Evolutionary conservation across 1,284 basidiomycete species (phyloP), one percentile per base, ranked within the genome.

Genomic region (Spongispora temasekensis): DNA sequence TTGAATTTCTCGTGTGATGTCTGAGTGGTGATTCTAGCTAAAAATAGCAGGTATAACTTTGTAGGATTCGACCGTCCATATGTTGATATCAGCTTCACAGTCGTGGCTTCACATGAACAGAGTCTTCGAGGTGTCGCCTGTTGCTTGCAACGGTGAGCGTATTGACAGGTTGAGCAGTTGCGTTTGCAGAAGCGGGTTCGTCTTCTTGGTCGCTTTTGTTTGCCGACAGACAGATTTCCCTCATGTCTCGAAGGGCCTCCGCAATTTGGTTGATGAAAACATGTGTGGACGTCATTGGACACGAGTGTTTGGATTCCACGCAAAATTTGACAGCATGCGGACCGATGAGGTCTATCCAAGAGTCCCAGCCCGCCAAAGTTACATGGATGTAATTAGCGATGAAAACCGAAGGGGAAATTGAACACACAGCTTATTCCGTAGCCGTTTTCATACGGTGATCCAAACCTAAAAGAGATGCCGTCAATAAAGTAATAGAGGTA

Each of bases 401-500:
- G 4, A n/a, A 30, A 6, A 10, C 19, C 17, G 17, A 19, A 1
- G 2, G 27, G 27, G 17, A 10, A 56, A 10, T 37, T 35, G 57
- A n/a, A 80, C 57, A 70, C 73, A 95, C 93, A 97, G 72, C 94
- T 97, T 68, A 96, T 90, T 3, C 95, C 94, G 79, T 95, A 97
- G 7, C 95, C 94, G 78, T 95, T 90, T 34, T 84, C 80, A 77
- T 89, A 94, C 7, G 80, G 76, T 3, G 93, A 78, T 10, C 94
- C 93, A 74, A 96, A 96, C 8, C 87, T 88, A 62, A 12, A 42
- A 27, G 17, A 34, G 6, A 42, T 5, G 12, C 46, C 40, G 58
- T 69, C 27, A 67, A 58, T 51, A 58, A 62, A 15, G 28, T 23
- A 6, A 44, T 34, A 12, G 2, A n/a, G 3, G 25, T 8, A 15